These are phyloP conservation scores for Coccomyxa subellipsoidea DNA, from an alignment of 163 green algal genomes.

Conservation along the genomic window DNA sequence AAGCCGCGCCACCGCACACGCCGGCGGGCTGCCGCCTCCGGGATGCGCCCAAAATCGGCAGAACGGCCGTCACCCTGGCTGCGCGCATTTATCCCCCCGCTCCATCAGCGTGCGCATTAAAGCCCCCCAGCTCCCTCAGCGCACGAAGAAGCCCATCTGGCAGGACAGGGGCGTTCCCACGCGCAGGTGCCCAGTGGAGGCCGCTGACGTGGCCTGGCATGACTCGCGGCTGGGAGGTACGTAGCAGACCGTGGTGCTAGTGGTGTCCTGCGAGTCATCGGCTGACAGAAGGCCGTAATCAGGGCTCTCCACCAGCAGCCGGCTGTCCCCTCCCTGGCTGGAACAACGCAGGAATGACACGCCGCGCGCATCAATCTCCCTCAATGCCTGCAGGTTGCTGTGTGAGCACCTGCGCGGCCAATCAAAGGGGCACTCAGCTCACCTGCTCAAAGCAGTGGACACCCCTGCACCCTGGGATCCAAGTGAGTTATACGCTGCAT, in stretches of 20 bases:
- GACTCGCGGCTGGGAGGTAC: not conserved
- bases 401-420: slow-evolving; percentile 2
- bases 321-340: slow-evolving; percentile 7
- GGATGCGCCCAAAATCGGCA: not conserved
- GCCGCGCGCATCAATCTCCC: slow-evolving; percentile 22
- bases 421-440: too few species aligned
- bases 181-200: not conserved
- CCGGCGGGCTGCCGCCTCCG: not conserved
- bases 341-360: slow-evolving; percentile 14
- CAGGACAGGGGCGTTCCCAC: not conserved
- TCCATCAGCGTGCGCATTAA: too few species aligned
- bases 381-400: slow-evolving; percentile 23
- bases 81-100: too few species aligned
- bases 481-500: too few species aligned
- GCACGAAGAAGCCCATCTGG: slow-evolving; percentile 11
- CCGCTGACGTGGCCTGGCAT: slow-evolving; percentile 1
- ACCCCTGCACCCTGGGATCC: too few species aligned
- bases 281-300: slow-evolving; percentile 9
- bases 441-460: too few species aligned
- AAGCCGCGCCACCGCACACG: not conserved
- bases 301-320: slow-evolving; percentile 7
- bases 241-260: not conserved
- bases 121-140: too few species aligned
- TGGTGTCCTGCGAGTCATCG: not conserved
- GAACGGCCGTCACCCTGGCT: too few species aligned